Base-by-base conservation (phyloP, 768 basidiomycete genomes). In the Xanthoconium purpureum region DNA sequence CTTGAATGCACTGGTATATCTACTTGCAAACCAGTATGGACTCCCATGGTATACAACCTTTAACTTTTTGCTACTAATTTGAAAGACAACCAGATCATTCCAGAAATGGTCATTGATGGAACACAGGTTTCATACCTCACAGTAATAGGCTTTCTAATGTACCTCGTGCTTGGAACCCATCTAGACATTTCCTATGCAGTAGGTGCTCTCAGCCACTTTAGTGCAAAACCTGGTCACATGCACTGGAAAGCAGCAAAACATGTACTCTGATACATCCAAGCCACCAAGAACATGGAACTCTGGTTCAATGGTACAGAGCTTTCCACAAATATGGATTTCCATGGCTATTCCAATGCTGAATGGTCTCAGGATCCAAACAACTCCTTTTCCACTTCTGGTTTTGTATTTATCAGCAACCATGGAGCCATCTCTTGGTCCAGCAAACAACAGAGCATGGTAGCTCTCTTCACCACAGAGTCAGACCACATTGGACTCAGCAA, bases 1-100 rank as follows among this genome's bases (percentile, higher is more conserved):
- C 56, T 69, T 0, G 38, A 65, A 18, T 37, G 50, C 5, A 65
- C 52, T 7, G 42, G 58, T 3, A 64, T 52, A 40, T 33, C 32
- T 6, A 17, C 4, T 5, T 50, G 6, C 39, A 20, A n/a, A 6
- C 49, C 38, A 3, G 18, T 44, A 14, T 36, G 38, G 30, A 60
- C 51, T 28, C 63, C 64, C 2, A 54, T 67, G 52, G 48, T 18
- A 24, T 28, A 48, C 15, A 32, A 39, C 17, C 10, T 20, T 1
- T 17, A 15, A 12, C 40, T 55, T 0, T 48, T 47, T 29, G n/a
- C 39, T 12, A n/a, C 32, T 1, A 18, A 50, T n/a, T 28, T 35
- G 6, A n/a, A 55, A 6, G 24, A 55, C 6, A 18, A 55, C n/a
- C 8, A 3, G 2, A 43, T 14, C 2, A 10, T 47, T 3, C 29